phyloP scores from a whole-genome alignment of 345 rosid genomes.

The Excoecaria cochinchinensis region DNA sequence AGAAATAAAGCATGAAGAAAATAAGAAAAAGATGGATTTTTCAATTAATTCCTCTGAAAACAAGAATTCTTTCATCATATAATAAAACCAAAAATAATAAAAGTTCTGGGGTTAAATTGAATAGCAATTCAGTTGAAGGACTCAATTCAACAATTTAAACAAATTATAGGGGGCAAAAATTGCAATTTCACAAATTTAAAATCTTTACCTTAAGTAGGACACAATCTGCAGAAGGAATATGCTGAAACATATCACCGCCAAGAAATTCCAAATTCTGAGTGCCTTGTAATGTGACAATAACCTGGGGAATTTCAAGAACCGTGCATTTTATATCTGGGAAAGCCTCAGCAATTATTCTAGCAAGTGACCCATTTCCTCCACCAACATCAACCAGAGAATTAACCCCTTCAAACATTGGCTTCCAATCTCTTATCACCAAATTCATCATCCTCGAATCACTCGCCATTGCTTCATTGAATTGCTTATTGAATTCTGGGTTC shows the following conservation, averaged over 20 bases:
- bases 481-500: slow-evolving; percentile 8
- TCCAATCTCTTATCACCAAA: slow-evolving; percentile 9
- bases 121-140: too few species aligned
- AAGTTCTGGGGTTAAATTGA: too few species aligned
- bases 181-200: too few species aligned
- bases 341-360: slow-evolving; percentile 12
- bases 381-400: slow-evolving; percentile 27
- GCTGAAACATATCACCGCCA: slow-evolving; percentile 30
- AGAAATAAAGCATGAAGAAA: too few species aligned
- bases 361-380: slow-evolving; percentile 22
- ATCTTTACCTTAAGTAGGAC: slow-evolving; percentile 20
- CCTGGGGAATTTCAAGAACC: slow-evolving; percentile 26
- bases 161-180: too few species aligned
- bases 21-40: too few species aligned
- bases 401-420: slow-evolving; percentile 19
- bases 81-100: too few species aligned
- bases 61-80: too few species aligned
- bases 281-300: slow-evolving; percentile 14
- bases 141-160: too few species aligned
- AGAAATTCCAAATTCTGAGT: slow-evolving; percentile 23
- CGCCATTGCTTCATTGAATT: slow-evolving; percentile 28
- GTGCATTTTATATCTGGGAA: slow-evolving; percentile 23
- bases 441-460: slow-evolving; percentile 22
- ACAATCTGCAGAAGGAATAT: slow-evolving; percentile 28
- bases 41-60: too few species aligned